Base-by-base conservation (phyloP, 2,329 filamentous ascomycete genomes). In the Tolypocladium endophyticum region DNA sequence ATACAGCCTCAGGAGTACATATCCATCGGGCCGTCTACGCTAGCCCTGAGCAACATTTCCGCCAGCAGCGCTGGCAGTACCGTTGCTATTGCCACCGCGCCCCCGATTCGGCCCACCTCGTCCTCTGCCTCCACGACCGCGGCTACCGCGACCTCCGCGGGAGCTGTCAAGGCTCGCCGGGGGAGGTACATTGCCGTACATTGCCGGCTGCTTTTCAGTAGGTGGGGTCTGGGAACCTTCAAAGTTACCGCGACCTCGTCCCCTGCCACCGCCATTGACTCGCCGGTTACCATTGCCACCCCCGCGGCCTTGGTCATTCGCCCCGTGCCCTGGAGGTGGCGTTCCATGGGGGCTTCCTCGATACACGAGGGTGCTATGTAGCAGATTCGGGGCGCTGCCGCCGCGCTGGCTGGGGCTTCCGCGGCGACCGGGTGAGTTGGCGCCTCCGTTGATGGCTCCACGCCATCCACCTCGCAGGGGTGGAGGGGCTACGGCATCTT, bases 161-260 rank as follows among this genome's bases (percentile, higher is more conserved):
- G 73, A 68, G 23, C 74, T 67, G 63, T 87, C 79, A 16, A 88
- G 72, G 52, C 70, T 79, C 1, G 81, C 71, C 1, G 87, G 87
- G 28, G 87, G 87, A 36, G 84, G 83, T 9, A 87, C 81, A 20
- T 79, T 79, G 60, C 78, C 79, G 66, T 83, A 87, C 39, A 70
- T 71, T 8, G 59, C 61, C 54, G 67, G 67, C 61, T 67, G 66
- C 25, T 67, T 60, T 6, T 58, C 57, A n/a, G 56, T 25, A 9
- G 61, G 58, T 30, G 62, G 65, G 12, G 60, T 64, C 16, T 60
- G 65, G 3, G 65, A 62, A 5, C 66, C 67, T 36, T 67, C 63
- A 11, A 64, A 55, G 53, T 61, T 67, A 28, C 72, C 70, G 16
- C 71, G 70, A 18, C 69, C 70, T 41, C 71, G 67, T 6, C 73